Evolutionary conservation across 139 green algal species (phyloP).

Genomic region (Picochlorum sp.): DNA sequence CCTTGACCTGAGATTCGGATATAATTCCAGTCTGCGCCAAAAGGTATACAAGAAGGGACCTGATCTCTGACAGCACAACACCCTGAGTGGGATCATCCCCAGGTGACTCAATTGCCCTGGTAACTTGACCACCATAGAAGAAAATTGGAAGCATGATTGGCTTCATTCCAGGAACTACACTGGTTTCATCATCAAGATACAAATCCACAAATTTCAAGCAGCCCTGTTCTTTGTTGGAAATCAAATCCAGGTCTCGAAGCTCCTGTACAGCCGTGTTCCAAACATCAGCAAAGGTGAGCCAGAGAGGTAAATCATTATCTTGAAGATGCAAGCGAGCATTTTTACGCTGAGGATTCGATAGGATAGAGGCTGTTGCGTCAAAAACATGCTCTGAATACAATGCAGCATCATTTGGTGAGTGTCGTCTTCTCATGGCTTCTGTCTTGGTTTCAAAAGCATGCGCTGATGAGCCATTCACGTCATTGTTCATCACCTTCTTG

Average conservation of each 20-base stretch:
- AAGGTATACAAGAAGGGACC: conserved; percentile 46
- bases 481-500: not conserved
- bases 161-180: conserved; percentile 40
- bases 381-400: conserved; percentile 9
- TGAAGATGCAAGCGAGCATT: conserved; percentile 10
- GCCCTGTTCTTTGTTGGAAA: conserved; percentile 29
- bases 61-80: conserved; percentile 60
- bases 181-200: conserved; percentile 24
- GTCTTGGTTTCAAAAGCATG: conserved; percentile 3
- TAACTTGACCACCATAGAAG: conserved; percentile 62
- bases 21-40: conserved; percentile 43
- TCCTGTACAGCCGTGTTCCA: conserved; percentile 43
- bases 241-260: conserved; percentile 28
- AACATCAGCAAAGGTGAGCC: conserved; percentile 38
- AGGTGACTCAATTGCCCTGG: conserved; percentile 18
- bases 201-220: conserved; percentile 41
- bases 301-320: conserved; percentile 22
- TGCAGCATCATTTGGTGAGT: not conserved
- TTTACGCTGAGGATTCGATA: not conserved
- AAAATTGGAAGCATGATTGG: conserved; percentile 63
- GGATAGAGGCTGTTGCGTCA: not conserved
- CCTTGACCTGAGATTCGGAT: conserved; percentile 31
- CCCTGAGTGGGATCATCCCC: conserved; percentile 37
- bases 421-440: not conserved
- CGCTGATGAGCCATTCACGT: not conserved